Conservation (phyloP, 139 green algal species). For the Edaphochlamys debaryana region DNA sequence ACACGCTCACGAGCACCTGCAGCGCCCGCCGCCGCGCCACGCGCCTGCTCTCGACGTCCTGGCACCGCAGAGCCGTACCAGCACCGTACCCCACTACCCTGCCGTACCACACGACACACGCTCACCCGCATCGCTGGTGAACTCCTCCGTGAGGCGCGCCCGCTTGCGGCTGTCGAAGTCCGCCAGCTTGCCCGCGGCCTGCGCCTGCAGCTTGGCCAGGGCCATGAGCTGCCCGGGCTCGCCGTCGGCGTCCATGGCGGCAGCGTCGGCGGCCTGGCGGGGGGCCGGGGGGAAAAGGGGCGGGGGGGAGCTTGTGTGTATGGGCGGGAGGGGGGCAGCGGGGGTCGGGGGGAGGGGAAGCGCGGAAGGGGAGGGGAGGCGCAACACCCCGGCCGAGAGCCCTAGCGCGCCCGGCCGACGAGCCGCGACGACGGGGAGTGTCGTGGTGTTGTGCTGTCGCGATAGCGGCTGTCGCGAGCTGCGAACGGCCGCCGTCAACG, state of each 20-base stretch:
- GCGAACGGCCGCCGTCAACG: not conserved
- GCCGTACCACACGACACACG: too few relatives aligned
- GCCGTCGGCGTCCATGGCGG: constrained; percentile 52
- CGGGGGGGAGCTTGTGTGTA: not conserved
- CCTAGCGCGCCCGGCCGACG: too few relatives aligned
- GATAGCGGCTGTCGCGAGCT: too few relatives aligned
- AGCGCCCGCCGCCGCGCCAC: too few relatives aligned
- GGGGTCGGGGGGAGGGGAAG: not conserved
- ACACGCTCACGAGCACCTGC: too few relatives aligned
- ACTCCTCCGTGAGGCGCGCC: constrained; percentile 50
- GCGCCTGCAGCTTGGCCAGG: constrained; percentile 44
- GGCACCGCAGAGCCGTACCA: too few relatives aligned
- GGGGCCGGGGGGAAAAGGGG: not conserved
- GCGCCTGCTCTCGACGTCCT: too few relatives aligned
- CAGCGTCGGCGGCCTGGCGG: constrained; percentile 2
- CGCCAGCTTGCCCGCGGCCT: constrained; percentile 39
- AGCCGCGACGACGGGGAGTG: too few relatives aligned
- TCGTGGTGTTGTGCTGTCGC: too few relatives aligned
- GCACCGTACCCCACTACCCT: too few relatives aligned
- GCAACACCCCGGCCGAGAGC: too few relatives aligned
- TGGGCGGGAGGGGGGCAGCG: not conserved
- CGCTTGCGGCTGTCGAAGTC: constrained; percentile 67
- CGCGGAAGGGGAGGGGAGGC: too few relatives aligned
- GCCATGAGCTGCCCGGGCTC: constrained; percentile 3
- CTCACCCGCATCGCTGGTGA: constrained; percentile 50